A percentile compares a stretch with the other conserved stretches of the same genome.
These are phyloP conservation scores for Erodium trifolium DNA, from an alignment of 441 rosid species.

Conservation along the genomic window DNA sequence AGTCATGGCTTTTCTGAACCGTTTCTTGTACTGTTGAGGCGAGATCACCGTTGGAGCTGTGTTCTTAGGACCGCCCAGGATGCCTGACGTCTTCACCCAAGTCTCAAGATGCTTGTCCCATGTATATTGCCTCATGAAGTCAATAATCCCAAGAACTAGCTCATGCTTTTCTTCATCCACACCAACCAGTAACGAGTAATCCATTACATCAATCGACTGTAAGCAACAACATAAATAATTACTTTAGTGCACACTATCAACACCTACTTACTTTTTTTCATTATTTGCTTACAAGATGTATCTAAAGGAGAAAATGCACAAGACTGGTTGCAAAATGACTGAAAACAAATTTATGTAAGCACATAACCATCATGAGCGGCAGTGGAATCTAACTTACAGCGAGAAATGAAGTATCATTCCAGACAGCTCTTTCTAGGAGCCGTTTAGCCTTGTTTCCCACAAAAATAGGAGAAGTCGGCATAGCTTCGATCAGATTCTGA, in stretches of 20 bases:
- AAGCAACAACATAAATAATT: slow-evolving; percentile 10
- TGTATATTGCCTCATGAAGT: slow-evolving; percentile 93
- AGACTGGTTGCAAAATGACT: background rate
- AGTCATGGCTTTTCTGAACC: slow-evolving; percentile 95
- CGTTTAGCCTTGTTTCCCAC: slow-evolving; percentile 93
- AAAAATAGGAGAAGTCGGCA: slow-evolving; percentile 95
- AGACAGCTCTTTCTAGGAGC: slow-evolving; percentile 85
- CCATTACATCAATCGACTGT: slow-evolving; percentile 91
- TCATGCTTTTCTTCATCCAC: slow-evolving; percentile 85
- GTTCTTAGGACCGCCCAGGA: slow-evolving; percentile 86
- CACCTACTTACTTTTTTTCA: slow-evolving; percentile 17
- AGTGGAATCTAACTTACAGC: slow-evolving; percentile 53
- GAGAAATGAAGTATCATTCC: slow-evolving; percentile 95
- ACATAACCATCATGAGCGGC: background rate
- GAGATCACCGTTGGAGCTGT: slow-evolving; percentile 82
- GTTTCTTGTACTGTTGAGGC: slow-evolving; percentile 87
- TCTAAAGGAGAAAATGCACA: background rate
- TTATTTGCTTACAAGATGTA: slow-evolving; percentile 5
- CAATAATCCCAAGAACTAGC: slow-evolving; percentile 86
- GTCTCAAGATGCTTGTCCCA: slow-evolving; percentile 33
- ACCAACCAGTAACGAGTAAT: slow-evolving; percentile 87
- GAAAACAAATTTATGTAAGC: background rate
- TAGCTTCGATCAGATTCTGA: slow-evolving; percentile 95
- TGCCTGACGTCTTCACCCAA: slow-evolving; percentile 84
- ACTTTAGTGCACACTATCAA: background rate